Evolutionary conservation across 768 basidiomycete species (phyloP).

Genomic region (Russula lepida): DNA sequence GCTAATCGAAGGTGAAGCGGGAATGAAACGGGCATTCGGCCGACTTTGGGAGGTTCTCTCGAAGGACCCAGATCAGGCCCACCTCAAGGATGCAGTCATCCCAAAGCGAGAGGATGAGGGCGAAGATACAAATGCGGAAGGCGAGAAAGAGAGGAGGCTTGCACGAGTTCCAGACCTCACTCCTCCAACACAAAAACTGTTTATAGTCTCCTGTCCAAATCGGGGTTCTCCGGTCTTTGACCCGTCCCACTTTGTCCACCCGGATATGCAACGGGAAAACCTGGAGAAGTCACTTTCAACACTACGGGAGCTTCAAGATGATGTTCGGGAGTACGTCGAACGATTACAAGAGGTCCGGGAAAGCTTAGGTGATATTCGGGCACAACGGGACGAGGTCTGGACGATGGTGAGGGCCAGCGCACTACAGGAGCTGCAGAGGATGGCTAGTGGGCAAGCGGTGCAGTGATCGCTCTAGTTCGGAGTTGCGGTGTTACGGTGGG

Average conservation of each 20-base stretch:
- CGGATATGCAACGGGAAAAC: constrained; percentile 58
- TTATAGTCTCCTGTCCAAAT: constrained; percentile 45
- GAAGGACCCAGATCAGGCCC: constrained; percentile 48
- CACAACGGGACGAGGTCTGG: constrained; percentile 70
- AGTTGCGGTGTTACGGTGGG: background rate
- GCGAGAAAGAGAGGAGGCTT: constrained; percentile 36
- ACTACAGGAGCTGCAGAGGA: constrained; percentile 65
- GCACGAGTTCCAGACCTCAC: constrained; percentile 60
- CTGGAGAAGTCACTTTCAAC: constrained; percentile 68
- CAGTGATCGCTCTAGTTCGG: background rate
- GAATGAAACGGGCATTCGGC: constrained; percentile 65
- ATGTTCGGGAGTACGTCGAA: constrained; percentile 80
- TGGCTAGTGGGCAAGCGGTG: constrained; percentile 30
- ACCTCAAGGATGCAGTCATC: constrained; percentile 36
- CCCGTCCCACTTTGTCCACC: constrained; percentile 53
- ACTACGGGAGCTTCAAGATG: constrained; percentile 75
- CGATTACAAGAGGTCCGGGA: constrained; percentile 79
- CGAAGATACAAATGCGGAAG: constrained; percentile 30
- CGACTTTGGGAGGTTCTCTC: constrained; percentile 74
- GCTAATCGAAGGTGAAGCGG: constrained; percentile 76
- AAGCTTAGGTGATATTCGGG: constrained; percentile 63
- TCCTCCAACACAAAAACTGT: constrained; percentile 57
- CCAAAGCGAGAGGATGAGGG: constrained; percentile 64
- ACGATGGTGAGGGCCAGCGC: constrained; percentile 65
- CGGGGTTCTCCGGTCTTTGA: constrained; percentile 43